A percentile compares a stretch with the other conserved stretches of the same genome.
phyloP scores from a whole-genome alignment of 768 basidiomycete species.

The Cystobasidium onofrii region DNA sequence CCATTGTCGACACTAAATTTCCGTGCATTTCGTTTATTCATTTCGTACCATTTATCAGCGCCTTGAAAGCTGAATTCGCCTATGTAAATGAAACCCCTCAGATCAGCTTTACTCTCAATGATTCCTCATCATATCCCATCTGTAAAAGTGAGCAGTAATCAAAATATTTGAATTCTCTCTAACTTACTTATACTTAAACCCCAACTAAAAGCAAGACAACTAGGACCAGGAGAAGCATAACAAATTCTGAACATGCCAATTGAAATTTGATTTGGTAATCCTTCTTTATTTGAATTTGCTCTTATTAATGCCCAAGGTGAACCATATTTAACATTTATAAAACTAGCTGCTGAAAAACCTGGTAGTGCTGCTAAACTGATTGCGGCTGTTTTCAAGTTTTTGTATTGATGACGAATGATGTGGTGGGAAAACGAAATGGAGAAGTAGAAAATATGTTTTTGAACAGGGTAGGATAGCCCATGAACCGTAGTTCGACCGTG shows the following conservation, averaged over 20 bases:
- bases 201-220: conserved; percentile 16
- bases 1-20: background rate
- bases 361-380: background rate
- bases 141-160: no score
- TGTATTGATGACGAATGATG: no score
- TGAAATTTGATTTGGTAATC: background rate
- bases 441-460: no score
- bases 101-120: no score
- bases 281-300: background rate
- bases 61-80: conserved; percentile 14
- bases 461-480: no score
- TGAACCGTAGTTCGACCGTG: no score
- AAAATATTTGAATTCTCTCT: no score
- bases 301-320: background rate
- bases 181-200: conserved; percentile 7
- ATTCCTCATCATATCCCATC: no score
- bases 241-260: conserved; percentile 30
- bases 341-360: background rate
- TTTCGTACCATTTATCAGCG: conserved; percentile 7
- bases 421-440: no score
- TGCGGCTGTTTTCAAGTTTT: background rate
- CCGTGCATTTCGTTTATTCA: background rate
- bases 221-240: conserved; percentile 9
- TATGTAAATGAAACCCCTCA: background rate
- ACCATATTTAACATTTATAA: background rate